Evolutionary conservation across 164 flowering plant genomes (phyloP), one percentile per base, ranked within the genome.

Genomic region (Vitis cinerea): DNA sequence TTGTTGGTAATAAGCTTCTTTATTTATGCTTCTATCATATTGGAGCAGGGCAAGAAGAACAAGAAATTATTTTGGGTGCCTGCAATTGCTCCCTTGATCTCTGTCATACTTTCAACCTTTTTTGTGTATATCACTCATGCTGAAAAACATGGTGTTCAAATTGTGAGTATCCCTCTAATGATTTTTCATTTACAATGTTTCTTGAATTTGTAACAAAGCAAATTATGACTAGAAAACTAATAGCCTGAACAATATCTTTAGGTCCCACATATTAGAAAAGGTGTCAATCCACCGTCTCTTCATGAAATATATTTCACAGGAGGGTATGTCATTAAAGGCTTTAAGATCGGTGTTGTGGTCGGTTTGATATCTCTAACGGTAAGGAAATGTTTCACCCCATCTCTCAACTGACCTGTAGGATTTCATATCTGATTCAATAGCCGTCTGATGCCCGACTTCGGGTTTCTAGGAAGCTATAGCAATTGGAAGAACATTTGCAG

Each of bases 401-500:
- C 47, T 6, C 7, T 11, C 3, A 15, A 63, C n/a, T 15, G n/a
- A 15, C 64, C 31, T 23, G 15, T 5, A 37, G 44, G 27, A 44
- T 52, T 6, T 48, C 13, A 8, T 13, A 57, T 66, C 9, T 50
- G 15, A 52, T 29, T 44, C 52, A 50, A 31, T 23, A 3, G 9
- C 15, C 0, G 13, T 37, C 44, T 64, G 57, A 2, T 10, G 12
- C 7, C 3, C 1, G n/a, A 13, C 44, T 30, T 56, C 58, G 64
- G 29, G 59, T 72, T 44, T 37, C 77, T 86, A 93, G 98, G 98
- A 94, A 87, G 97, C 97, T 58, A 67, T 76, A 64, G 97, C 97
- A 13, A 92, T 94, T 55, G 98, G 93, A 73, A 86, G 98, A 80
- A 91, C 97, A 59, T 92, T 94, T 84, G 96, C 98, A 70, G 63